Conservation (phyloP, 352 stramenopile species). For the Detonula confervacea region DNA sequence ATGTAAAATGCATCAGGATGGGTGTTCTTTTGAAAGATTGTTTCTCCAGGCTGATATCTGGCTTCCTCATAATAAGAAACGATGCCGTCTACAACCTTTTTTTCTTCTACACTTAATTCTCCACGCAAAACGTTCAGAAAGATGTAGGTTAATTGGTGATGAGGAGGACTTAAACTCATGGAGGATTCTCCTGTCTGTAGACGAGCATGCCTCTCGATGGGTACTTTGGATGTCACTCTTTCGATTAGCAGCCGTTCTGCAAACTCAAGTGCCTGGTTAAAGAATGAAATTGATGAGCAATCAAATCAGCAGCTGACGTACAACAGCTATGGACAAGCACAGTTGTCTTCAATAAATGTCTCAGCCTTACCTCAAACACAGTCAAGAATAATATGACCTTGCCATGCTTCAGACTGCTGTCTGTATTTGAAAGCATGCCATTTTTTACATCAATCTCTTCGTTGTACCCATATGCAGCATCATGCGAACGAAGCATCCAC, state of each 20-base stretch:
- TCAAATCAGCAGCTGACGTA: background rate
- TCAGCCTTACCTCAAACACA: slow-evolving; percentile 36
- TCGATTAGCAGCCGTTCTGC: slow-evolving; percentile 40
- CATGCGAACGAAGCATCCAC: slow-evolving; percentile 75
- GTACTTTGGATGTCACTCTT: slow-evolving; percentile 24
- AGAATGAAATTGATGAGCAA: background rate
- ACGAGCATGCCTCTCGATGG: slow-evolving; percentile 5
- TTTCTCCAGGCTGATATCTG: slow-evolving; percentile 45
- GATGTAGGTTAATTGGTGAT: slow-evolving; percentile 26
- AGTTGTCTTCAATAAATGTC: background rate
- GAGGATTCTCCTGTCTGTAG: slow-evolving; percentile 14
- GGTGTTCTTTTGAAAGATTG: slow-evolving; percentile 58
- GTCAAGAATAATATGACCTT: slow-evolving; percentile 47
- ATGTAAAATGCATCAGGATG: slow-evolving; percentile 75
- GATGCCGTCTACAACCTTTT: slow-evolving; percentile 26
- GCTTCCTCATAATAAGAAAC: slow-evolving; percentile 57
- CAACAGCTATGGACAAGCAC: background rate
- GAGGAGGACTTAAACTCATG: background rate
- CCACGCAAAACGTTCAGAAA: slow-evolving; percentile 35
- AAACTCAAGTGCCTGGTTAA: slow-evolving; percentile 41
- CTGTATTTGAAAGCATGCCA: slow-evolving; percentile 25
- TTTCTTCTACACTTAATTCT: slow-evolving; percentile 34
- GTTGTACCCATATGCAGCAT: slow-evolving; percentile 58
- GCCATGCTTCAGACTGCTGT: slow-evolving; percentile 15
- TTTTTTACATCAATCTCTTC: slow-evolving; percentile 55